These are phyloP conservation scores for Trifolium pratense DNA, from an alignment of 306 rosid genomes.

Conservation along the genomic window DNA sequence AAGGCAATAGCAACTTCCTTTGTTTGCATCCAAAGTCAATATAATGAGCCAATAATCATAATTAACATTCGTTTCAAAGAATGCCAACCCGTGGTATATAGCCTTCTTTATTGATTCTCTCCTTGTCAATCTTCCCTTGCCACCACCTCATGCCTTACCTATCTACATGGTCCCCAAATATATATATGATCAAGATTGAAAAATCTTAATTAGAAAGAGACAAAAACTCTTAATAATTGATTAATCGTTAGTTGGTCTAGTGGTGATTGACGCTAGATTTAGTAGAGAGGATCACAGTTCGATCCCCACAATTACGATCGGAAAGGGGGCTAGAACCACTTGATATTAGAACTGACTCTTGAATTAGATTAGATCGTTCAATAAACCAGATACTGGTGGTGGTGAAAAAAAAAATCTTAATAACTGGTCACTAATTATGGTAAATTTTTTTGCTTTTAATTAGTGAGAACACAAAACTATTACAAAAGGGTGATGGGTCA, in stretches of 20 bases:
- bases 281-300: too few relatives aligned
- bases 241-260: too few relatives aligned
- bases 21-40: conserved; percentile 56
- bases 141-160: conserved; percentile 26
- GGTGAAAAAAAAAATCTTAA: too few relatives aligned
- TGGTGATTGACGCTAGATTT: too few relatives aligned
- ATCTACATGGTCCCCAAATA: conserved; percentile 54
- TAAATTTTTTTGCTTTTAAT: conserved; percentile 26
- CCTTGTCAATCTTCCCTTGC: conserved; percentile 42
- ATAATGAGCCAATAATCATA: conserved; percentile 54
- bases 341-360: too few relatives aligned
- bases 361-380: too few relatives aligned
- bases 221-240: neutral
- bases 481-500: conserved; percentile 11
- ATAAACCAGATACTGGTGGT: too few relatives aligned
- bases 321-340: too few relatives aligned
- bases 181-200: conserved; percentile 39
- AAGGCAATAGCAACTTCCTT: conserved; percentile 56
- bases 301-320: too few relatives aligned
- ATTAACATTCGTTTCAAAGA: conserved; percentile 38
- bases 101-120: conserved; percentile 47
- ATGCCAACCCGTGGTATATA: conserved; percentile 48
- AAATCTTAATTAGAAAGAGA: conserved; percentile 31
- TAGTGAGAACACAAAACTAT: conserved; percentile 51
- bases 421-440: conserved; percentile 34